These are phyloP conservation scores for Xylaria sp. DNA, from an alignment of 2,329 filamentous ascomycete genomes.

Conservation along the genomic window DNA sequence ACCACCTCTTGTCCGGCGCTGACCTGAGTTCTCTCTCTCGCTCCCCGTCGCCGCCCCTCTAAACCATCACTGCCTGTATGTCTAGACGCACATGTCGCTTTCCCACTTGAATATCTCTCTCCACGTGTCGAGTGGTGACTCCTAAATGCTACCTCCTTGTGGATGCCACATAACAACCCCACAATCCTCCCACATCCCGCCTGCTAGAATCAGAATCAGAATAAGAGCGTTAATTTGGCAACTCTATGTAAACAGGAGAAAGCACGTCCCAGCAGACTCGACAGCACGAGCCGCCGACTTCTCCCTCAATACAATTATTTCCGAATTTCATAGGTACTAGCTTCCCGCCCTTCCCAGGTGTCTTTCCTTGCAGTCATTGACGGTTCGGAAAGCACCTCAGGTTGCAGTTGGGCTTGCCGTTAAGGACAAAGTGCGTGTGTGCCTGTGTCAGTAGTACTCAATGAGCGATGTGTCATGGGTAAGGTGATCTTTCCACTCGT, in stretches of 20 bases:
- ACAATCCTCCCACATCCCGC: conserved; percentile 12
- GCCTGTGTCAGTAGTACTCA: conserved; percentile 17
- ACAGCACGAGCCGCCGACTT: conserved; percentile 1
- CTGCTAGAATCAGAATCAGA: conserved; percentile 6
- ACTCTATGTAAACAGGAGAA: conserved; percentile 18
- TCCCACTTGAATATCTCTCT: not conserved
- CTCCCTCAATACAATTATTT: conserved; percentile 4
- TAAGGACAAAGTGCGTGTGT: conserved; percentile 10
- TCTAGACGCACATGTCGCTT: conserved; percentile 14
- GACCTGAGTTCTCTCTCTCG: conserved; percentile 4
- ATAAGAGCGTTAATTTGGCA: conserved; percentile 22
- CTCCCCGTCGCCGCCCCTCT: conserved; percentile 6
- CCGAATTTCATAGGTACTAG: not conserved
- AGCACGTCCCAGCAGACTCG: conserved; percentile 12
- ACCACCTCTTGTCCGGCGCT: not conserved
- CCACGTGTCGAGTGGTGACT: conserved; percentile 16
- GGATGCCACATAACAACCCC: conserved; percentile 6
- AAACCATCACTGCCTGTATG: conserved; percentile 16
- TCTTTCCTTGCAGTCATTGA: conserved; percentile 10
- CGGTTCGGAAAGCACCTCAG: conserved; percentile 4
- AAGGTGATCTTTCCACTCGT: conserved; percentile 18
- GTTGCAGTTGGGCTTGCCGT: conserved; percentile 23
- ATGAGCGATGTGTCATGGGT: conserved; percentile 31
- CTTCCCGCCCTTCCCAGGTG: not conserved
- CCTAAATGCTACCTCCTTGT: conserved; percentile 7